Conservation (phyloP, 805 yeast species). For the Candida ascalaphidarum region DNA sequence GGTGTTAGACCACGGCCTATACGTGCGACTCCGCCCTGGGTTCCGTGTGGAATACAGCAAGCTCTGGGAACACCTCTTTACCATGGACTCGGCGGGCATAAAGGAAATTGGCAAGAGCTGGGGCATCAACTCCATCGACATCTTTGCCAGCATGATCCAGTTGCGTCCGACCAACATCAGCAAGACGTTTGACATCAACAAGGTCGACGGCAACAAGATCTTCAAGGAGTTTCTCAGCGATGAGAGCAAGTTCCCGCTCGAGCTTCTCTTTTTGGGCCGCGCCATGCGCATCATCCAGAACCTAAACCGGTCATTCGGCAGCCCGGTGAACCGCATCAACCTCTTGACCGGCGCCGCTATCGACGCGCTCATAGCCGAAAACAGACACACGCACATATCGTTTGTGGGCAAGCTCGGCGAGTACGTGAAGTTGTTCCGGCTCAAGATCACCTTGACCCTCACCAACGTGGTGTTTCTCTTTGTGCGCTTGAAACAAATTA, state of each 20-base stretch:
- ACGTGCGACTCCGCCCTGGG: slow-evolving; percentile 41
- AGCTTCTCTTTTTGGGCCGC: slow-evolving; percentile 56
- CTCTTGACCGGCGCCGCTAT: slow-evolving; percentile 53
- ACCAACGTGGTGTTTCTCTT: slow-evolving; percentile 24
- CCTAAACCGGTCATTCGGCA: slow-evolving; percentile 53
- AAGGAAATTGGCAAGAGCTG: slow-evolving; percentile 43
- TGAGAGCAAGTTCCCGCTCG: slow-evolving; percentile 58
- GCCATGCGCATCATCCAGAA: slow-evolving; percentile 72
- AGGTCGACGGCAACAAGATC: slow-evolving; percentile 27
- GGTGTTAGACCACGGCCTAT: slow-evolving; percentile 69
- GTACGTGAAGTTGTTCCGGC: slow-evolving; percentile 10
- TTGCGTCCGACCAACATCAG: slow-evolving; percentile 43
- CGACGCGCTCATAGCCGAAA: slow-evolving; percentile 6
- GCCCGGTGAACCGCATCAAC: slow-evolving; percentile 69
- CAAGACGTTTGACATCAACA: slow-evolving; percentile 8
- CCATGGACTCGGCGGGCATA: slow-evolving; percentile 40
- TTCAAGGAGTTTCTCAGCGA: slow-evolving; percentile 52
- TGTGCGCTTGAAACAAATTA: slow-evolving; percentile 22
- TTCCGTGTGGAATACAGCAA: slow-evolving; percentile 50
- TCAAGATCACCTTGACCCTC: slow-evolving; percentile 14
- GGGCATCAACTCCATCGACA: slow-evolving; percentile 64
- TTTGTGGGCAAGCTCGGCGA: slow-evolving; percentile 3
- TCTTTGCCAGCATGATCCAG: slow-evolving; percentile 50
- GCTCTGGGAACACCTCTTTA: slow-evolving; percentile 57
- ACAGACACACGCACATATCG: not conserved